Evolutionary conservation across 2,329 filamentous ascomycete species (phyloP).

Genomic region (Apiospora pterosperma): DNA sequence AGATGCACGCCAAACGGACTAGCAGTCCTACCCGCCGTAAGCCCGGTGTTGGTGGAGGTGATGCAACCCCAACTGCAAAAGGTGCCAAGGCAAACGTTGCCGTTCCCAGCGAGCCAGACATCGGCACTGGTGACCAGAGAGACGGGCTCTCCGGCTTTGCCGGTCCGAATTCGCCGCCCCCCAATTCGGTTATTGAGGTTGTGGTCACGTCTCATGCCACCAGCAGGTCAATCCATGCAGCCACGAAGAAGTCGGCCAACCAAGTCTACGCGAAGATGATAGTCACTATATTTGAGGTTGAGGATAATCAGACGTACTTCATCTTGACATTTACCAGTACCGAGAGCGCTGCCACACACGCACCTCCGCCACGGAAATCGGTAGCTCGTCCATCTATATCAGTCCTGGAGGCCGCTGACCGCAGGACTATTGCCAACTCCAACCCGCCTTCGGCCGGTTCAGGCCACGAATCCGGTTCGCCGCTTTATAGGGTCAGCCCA

Average conservation of each 20-base stretch:
- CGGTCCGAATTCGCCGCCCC: slow-evolving; percentile 3
- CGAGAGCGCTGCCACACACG: slow-evolving; percentile 33
- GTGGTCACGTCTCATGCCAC: slow-evolving; percentile 53
- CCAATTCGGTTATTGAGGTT: slow-evolving; percentile 65
- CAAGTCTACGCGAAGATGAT: slow-evolving; percentile 69
- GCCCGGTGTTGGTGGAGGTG: slow-evolving; percentile 18
- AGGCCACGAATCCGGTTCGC: slow-evolving; percentile 44
- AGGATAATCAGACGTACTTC: slow-evolving; percentile 65
- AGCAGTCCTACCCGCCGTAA: slow-evolving; percentile 9
- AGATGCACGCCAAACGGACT: slow-evolving; percentile 30
- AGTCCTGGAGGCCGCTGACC: slow-evolving; percentile 42
- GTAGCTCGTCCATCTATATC: slow-evolving; percentile 33
- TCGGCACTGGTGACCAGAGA: not conserved
- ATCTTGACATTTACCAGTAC: slow-evolving; percentile 72
- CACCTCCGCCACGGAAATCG: slow-evolving; percentile 32
- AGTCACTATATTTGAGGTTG: slow-evolving; percentile 68
- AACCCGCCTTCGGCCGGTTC: slow-evolving; percentile 45
- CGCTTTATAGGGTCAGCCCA: slow-evolving; percentile 47
- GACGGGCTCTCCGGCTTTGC: not conserved
- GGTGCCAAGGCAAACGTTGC: slow-evolving; percentile 19
- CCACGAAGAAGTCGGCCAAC: slow-evolving; percentile 30
- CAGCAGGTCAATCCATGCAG: slow-evolving; percentile 33
- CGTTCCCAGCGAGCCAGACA: not conserved
- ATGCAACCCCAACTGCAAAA: slow-evolving; percentile 35
- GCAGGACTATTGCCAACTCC: slow-evolving; percentile 39